Conservation (phyloP, 805 yeast genomes). For the Lipomyces mesembrius region DNA sequence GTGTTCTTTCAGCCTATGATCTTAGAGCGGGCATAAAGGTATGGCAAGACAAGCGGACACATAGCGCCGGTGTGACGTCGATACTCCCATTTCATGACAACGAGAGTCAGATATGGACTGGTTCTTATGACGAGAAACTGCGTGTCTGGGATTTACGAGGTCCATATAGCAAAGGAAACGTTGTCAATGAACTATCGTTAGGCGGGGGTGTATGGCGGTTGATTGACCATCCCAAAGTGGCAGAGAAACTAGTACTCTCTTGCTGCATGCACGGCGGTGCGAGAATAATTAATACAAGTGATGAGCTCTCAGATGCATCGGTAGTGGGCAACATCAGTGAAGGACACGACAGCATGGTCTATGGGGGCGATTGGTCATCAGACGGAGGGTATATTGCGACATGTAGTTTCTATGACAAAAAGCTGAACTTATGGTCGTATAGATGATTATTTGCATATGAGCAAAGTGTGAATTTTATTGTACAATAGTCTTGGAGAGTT, state of each 20-base stretch:
- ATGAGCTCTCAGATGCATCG: slow-evolving; percentile 35
- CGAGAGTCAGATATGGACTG: slow-evolving; percentile 71
- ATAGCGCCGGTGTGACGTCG: slow-evolving; percentile 90
- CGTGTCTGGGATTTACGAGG: slow-evolving; percentile 68
- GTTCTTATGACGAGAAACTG: slow-evolving; percentile 86
- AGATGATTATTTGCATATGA: slow-evolving; percentile 1
- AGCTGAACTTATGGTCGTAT: slow-evolving; percentile 72
- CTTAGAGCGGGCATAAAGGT: slow-evolving; percentile 33
- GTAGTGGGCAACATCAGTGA: slow-evolving; percentile 39
- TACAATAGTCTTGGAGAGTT: slow-evolving; percentile 14
- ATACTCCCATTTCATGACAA: slow-evolving; percentile 57
- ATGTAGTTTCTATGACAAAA: slow-evolving; percentile 89
- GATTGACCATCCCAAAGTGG: slow-evolving; percentile 57
- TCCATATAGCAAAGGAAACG: slow-evolving; percentile 50
- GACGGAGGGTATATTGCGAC: slow-evolving; percentile 62
- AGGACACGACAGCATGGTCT: slow-evolving; percentile 90
- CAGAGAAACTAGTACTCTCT: slow-evolving; percentile 52
- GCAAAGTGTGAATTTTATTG: slow-evolving; percentile 6
- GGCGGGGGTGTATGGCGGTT: slow-evolving; percentile 98
- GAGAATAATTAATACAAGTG: slow-evolving; percentile 55
- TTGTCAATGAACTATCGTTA: slow-evolving; percentile 54
- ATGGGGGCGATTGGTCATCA: slow-evolving; percentile 87
- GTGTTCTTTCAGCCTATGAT: slow-evolving; percentile 55
- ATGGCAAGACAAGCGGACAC: slow-evolving; percentile 56
- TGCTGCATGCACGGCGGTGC: slow-evolving; percentile 99